Base-by-base conservation (phyloP, 805 yeast genomes). In the Metschnikowia vanudenii region DNA sequence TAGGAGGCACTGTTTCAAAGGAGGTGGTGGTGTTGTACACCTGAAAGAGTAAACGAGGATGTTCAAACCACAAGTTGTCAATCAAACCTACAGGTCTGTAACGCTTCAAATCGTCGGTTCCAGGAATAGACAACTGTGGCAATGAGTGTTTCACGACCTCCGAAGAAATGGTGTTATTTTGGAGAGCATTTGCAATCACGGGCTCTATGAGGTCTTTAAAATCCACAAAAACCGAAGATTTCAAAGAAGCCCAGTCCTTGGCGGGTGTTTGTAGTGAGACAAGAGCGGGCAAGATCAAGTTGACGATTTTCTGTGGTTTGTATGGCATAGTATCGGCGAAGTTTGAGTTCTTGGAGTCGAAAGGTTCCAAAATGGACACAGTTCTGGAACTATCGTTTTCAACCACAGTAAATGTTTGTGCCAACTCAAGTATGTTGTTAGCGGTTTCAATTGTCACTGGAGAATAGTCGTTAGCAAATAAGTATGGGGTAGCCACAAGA, bases 401-500 rank as follows among this genome's bases (percentile, higher is more conserved):
- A n/a, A 51, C 46, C n/a, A 68, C 53, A 3, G 59, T 51, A 58
- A 77, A 78, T 2, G 43, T 50, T 44, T 67, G 64, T 0, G 88
- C 82, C 13, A 69, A 50, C 2, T 67, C 69, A 4, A 84, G 49
- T 35, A 85, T 54, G 16, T 75, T 75, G 39, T 72, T 68, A n/a
- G 77, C 71, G 58, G 46, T 73, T 37, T 24, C 64, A 52, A 49
- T 52, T 56, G 61, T 58, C 50, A 41, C 65, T 39, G 56, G 51
- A 31, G 64, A 54, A 13, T 56, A 60, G 35, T 71, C 73, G 55
- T 74, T 78, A 36, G 78, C 69, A 50, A 76, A 73, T 50, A 80
- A 65, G 60, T 80, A 87, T 10, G 96, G 96, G 30, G 86, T 57
- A 11, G 87, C 74, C 14, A 83, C 60, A 43, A 85, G 64, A 1